Evolutionary conservation across 805 yeast species (phyloP).

Genomic region (Kuraishia ogatae): DNA sequence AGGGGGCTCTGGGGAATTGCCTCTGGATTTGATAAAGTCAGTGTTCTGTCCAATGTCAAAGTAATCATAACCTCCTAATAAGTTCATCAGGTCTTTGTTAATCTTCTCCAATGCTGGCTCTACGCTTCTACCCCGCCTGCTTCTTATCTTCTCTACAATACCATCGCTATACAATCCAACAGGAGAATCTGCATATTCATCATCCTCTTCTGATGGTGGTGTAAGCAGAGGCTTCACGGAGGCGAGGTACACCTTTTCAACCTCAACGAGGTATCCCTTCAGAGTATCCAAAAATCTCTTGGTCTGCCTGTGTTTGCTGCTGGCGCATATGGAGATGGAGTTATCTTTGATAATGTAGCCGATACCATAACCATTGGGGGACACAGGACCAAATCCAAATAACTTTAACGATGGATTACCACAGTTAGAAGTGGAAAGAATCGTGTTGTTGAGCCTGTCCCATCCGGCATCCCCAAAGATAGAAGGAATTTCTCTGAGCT

Average conservation of each 20-base stretch:
- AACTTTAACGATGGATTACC: conserved; percentile 83
- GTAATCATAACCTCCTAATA: conserved; percentile 82
- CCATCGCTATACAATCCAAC: conserved; percentile 10
- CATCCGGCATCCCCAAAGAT: conserved; percentile 83
- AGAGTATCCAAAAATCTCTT: conserved; percentile 65
- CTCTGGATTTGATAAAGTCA: conserved; percentile 46
- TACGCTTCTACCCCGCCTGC: conserved; percentile 2
- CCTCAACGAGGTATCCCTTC: conserved; percentile 51
- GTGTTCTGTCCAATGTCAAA: conserved; percentile 67
- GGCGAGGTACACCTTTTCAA: conserved; percentile 38
- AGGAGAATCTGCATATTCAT: conserved; percentile 1
- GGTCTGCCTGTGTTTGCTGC: conserved; percentile 87
- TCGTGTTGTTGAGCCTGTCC: conserved; percentile 74
- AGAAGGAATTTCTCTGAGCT: conserved; percentile 45
- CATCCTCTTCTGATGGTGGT: conserved; percentile 5
- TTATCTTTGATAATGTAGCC: conserved; percentile 83
- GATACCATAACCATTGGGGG: conserved; percentile 87
- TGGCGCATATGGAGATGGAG: conserved; percentile 69
- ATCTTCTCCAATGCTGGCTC: conserved; percentile 3
- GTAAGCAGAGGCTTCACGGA: conserved; percentile 12
- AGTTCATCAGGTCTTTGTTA: conserved; percentile 23
- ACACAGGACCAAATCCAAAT: conserved; percentile 89
- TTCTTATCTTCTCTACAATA: conserved; percentile 10
- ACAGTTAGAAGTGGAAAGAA: conserved; percentile 80
- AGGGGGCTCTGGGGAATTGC: conserved; percentile 48